Evolutionary conservation across 2,329 filamentous ascomycete species (phyloP), one percentile per base, ranked within the genome.

Genomic region (Hypoxylon sp.): DNA sequence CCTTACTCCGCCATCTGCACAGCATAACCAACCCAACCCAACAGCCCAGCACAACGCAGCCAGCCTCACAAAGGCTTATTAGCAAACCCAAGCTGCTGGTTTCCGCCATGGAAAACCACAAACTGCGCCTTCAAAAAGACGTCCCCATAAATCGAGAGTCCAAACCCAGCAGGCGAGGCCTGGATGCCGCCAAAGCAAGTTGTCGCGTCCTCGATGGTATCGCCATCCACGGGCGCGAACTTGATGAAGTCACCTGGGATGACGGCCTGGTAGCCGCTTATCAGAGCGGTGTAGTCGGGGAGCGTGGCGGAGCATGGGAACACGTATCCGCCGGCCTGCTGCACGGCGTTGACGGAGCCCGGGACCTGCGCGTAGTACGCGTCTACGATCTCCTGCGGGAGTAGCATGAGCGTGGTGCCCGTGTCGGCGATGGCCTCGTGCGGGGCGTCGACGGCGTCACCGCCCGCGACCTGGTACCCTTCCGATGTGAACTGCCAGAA

Each of bases 81-180:
- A 42, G 79, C 79, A 54, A 81, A 78, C 7, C 78, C 79, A 23
- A 82, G 65, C 57, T 71, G 67, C 37, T 68, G 67, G 5, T 74
- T 73, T 3, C 73, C 70, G 2, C 72, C 69, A 62, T 87, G 79
- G 59, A 87, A 88, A 25, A 89, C 79, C 23, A 83, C 83, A 62
- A 85, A 89, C 65, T 86, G 82, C 60, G 77, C 78, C 80, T 89
- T 89, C 46, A 89, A 75, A 73, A 89, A 87, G 58, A 87, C 76
- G 60, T 89, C 86, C 7, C 87, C 87, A 55, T 87, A 86, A 64
- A 90, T 89, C 51, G 76, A 79, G 65, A 87, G 76, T 4, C 77
- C 78, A 35, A 87, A 70, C n/a, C 78, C 80, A 1, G 70, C 64
- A 0, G 66, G 60, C 62, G 80, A 76, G 57, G 72, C 72, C 76